Conservation (phyloP, 495 filamentous ascomycete genomes). For the Coniosporium apollinis region DNA sequence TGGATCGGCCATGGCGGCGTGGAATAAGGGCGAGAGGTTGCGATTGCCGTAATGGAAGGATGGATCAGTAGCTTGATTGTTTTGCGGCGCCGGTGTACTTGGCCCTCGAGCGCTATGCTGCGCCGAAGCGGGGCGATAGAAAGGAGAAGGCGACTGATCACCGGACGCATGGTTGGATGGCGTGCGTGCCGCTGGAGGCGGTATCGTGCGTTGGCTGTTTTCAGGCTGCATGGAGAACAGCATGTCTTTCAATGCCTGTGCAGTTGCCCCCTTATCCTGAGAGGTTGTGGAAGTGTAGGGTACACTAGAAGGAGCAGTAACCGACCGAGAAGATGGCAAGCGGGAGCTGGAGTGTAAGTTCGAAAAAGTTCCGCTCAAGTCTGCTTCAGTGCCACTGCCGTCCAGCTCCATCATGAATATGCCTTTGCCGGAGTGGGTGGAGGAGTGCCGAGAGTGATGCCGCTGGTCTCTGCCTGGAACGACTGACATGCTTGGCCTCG, state of each 20-base stretch:
- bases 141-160: slow-evolving; percentile 13
- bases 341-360: slow-evolving; percentile 4
- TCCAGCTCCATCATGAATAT: slow-evolving; percentile 56
- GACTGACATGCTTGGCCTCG: not conserved
- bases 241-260: slow-evolving; percentile 12
- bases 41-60: slow-evolving; percentile 22
- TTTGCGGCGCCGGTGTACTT: slow-evolving; percentile 13
- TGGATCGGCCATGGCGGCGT: slow-evolving; percentile 12
- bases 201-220: not conserved
- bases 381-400: slow-evolving; percentile 15
- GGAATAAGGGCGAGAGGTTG: slow-evolving; percentile 24
- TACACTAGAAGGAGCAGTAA: slow-evolving; percentile 8
- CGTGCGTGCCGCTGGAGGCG: not conserved
- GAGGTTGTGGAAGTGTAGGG: not conserved
- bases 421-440: slow-evolving; percentile 28
- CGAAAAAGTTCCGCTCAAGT: not conserved
- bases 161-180: slow-evolving; percentile 6
- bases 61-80: slow-evolving; percentile 3
- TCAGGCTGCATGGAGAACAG: slow-evolving; percentile 10
- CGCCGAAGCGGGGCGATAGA: slow-evolving; percentile 7
- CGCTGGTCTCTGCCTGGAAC: not conserved
- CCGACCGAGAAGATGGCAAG: slow-evolving; percentile 4
- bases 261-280: slow-evolving; percentile 4
- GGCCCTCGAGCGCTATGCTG: slow-evolving; percentile 15
- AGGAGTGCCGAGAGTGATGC: slow-evolving; percentile 16